Evolutionary conservation across 805 yeast genomes (phyloP).

Genomic region (Wickerhamiella spandovensis): DNA sequence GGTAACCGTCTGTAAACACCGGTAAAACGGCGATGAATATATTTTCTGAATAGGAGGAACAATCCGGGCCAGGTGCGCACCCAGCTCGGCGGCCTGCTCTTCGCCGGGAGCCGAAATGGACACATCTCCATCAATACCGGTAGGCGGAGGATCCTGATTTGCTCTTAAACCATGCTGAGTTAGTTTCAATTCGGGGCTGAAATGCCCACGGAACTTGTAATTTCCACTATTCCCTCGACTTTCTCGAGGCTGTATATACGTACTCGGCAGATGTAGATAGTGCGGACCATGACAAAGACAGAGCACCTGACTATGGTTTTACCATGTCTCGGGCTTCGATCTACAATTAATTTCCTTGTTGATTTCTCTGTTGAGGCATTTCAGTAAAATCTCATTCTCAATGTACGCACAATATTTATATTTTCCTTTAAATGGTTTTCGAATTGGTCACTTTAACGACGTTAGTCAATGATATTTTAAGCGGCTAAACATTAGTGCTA

Average conservation of each 20-base stretch:
- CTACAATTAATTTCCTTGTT: too few relatives aligned
- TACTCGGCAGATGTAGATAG: conserved; percentile 20
- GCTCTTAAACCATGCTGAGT: conserved; percentile 69
- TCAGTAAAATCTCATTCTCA: too few relatives aligned
- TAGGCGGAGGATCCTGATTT: conserved; percentile 54
- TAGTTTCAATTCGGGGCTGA: background rate
- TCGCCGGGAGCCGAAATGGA: conserved; percentile 79
- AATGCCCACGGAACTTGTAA: too few relatives aligned
- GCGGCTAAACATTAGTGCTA: background rate
- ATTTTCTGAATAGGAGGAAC: conserved; percentile 56
- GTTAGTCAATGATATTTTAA: background rate
- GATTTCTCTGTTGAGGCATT: too few relatives aligned
- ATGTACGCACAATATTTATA: background rate
- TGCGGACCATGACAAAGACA: conserved; percentile 14
- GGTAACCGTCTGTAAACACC: conserved; percentile 72
- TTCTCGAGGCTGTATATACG: conserved; percentile 2
- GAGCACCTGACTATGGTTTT: background rate
- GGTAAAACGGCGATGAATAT: conserved; percentile 71
- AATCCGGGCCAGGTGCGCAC: conserved; percentile 37
- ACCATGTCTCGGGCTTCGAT: too few relatives aligned
- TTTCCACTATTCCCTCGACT: too few relatives aligned
- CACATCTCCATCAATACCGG: conserved; percentile 85
- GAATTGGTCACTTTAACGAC: background rate
- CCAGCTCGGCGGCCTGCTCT: conserved; percentile 74
- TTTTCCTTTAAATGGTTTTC: background rate